Base-by-base conservation (phyloP, 768 basidiomycete genomes). In the Boletus edulis region DNA sequence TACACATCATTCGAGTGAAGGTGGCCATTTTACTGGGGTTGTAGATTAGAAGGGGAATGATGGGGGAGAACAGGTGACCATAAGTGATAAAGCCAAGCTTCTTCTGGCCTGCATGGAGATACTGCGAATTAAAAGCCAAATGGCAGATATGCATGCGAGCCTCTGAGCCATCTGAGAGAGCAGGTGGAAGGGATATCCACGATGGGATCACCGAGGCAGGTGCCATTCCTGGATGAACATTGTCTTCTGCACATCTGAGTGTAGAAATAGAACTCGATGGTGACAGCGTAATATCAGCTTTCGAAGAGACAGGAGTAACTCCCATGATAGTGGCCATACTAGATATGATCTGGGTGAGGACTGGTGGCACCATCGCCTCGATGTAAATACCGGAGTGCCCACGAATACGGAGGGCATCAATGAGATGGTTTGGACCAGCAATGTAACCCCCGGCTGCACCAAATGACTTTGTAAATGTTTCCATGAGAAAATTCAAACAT, bases 321-420 rank as follows among this genome's bases (percentile, higher is more conserved):
- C 96, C 96, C 94, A 98, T 98, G 75, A 99, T 98, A 60, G 91
- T 93, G 0, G 87, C 91, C 91, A 96, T 97, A 57, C 89, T 89
- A 3, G 96, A 84, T 46, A 95, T 74, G 62, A 98, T 78, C 71
- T 99, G 97, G n/a, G 89, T 90, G 29, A 97, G 78, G 46, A 99
- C 92, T 0, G 94, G 82, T 0, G 96, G 96, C 0, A 91, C 74
- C 82, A 96, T 94, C 1, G 91, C 75, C 73, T 99, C 96, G 5
- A 92, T 89, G 66, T 98, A 97, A 20, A 84, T 70, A 31, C 89
- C 86, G 0, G 91, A 83, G 68, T 96, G 86, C 2, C 90, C 90
- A 44, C 83, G 81, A 22, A 94, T 65, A 14, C 95, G 90, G 9
- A 99, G 80, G 6, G 85, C 78, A 60, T 93, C 87, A 59, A 98